Evolutionary conservation across 208 protist genomes (phyloP), one percentile per base, ranked within the genome.

Genomic region (Leishmania guyanensis): DNA sequence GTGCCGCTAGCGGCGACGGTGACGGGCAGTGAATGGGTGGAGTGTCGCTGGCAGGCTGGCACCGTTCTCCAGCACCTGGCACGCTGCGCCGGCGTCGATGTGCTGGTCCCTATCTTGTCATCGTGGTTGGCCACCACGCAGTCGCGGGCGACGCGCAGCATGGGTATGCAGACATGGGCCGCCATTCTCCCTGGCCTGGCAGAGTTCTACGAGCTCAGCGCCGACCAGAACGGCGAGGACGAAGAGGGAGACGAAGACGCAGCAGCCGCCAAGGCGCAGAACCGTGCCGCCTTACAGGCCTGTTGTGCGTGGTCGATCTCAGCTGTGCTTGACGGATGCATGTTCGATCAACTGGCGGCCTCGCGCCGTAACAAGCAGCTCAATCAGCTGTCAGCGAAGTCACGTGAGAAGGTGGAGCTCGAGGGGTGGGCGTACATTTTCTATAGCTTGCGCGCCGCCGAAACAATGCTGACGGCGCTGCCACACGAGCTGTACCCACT

Each of bases 351-450:
- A 84, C 75, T 90, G 54, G 81, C 72, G 22, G 79, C 85, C 12
- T 79, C 84, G 22, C 79, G 86, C 29, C 53, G 80, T 66, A 82
- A 82, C 51, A 85, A 84, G 68, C 50, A 65, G 72, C 77, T 79
- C 39, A 62, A 83, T 54, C 78, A 84, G 60, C 75, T 91, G 29
- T 82, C 85, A 46, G 84, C 77, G 17, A 88, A 81, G 80, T 78
- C 86, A 36, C 88, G 89, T 77, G 84, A 86, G 58, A 94, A 94
- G 84, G 80, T 87, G 48, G 89, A 96, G 83, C 54, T 90, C 71
- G 87, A 90, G 36, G 87, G 92, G 10, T 98, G 95, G 95, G 82
- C 84, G 26, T 89, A 89, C 78, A 74, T 96, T 58, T 98, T 92
- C 86, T 97, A 93, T 88, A 92, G 80, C 50, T 84, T 98, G 73